Evolutionary conservation across 2,329 filamentous ascomycete species (phyloP).

Genomic region (Claviceps pusilla): DNA sequence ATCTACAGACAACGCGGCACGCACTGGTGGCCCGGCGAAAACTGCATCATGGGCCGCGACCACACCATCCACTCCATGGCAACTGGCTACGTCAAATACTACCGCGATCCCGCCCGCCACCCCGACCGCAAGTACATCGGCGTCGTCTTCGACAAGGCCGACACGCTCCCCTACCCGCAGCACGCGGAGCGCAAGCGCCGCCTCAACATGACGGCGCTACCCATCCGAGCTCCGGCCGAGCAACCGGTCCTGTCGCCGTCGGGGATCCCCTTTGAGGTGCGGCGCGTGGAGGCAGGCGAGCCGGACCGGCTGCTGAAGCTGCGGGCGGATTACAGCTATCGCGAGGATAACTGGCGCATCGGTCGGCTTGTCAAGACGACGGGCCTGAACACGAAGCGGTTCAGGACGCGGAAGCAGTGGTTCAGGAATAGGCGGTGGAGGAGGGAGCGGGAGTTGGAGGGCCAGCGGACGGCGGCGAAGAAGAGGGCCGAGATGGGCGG

Average conservation of each 20-base stretch:
- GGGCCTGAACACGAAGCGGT: conserved; percentile 32
- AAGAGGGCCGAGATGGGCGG: conserved; percentile 19
- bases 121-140: conserved; percentile 90
- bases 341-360: conserved; percentile 45
- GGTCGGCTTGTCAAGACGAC: conserved; percentile 39
- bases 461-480: conserved; percentile 24
- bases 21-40: conserved; percentile 88
- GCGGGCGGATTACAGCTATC: conserved; percentile 40
- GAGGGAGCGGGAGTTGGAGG: conserved; percentile 25
- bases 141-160: conserved; percentile 69
- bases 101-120: conserved; percentile 70
- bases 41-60: conserved; percentile 86
- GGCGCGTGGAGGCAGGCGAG: conserved; percentile 25
- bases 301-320: conserved; percentile 35
- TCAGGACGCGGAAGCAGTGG: conserved; percentile 34
- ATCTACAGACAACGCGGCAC: conserved; percentile 95
- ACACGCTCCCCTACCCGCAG: conserved; percentile 60
- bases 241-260: conserved; percentile 30
- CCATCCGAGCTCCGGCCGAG: conserved; percentile 25
- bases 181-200: conserved; percentile 61
- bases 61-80: conserved; percentile 85
- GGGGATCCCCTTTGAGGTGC: conserved; percentile 33
- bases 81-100: conserved; percentile 90
- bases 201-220: conserved; percentile 53
- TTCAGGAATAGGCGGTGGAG: conserved; percentile 30